Percentiles rank a stretch among this genome's conserved stretches.
Evolutionary conservation across 2,329 filamentous ascomycete species (phyloP).

Genomic region (Monosporascus sp.): DNA sequence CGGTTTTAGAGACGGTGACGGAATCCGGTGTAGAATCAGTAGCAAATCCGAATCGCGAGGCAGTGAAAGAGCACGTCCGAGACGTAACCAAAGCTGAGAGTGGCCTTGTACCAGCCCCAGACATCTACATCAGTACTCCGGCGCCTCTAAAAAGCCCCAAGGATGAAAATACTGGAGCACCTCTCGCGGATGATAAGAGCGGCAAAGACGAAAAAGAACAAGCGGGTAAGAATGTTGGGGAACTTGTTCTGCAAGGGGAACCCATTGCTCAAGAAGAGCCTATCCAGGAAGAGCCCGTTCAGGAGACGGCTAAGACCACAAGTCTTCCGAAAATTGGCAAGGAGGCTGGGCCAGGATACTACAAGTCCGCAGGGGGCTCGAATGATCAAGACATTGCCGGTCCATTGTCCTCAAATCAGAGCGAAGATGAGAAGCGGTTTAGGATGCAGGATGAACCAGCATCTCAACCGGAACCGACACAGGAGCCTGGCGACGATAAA

Average conservation of each 20-base stretch:
- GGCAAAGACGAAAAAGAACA: conserved; percentile 31
- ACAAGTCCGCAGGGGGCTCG: conserved; percentile 3
- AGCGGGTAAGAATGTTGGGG: conserved; percentile 9
- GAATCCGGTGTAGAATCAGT: no score
- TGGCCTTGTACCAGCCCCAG: neutral
- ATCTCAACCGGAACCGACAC: conserved; percentile 1
- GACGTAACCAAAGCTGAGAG: neutral
- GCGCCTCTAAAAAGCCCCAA: conserved; percentile 6
- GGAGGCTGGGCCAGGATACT: conserved; percentile 4
- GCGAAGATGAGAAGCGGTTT: conserved; percentile 26
- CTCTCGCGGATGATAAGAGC: conserved; percentile 21
- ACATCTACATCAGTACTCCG: conserved; percentile 2
- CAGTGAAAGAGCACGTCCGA: neutral
- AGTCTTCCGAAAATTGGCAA: conserved; percentile 4
- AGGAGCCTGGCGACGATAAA: neutral
- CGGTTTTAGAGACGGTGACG: neutral
- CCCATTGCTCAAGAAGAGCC: conserved; percentile 1
- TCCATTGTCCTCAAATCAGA: conserved; percentile 21
- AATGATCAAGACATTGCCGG: conserved; percentile 14
- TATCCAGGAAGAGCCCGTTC: conserved; percentile 3
- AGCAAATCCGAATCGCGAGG: no score
- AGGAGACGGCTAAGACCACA: conserved; percentile 1
- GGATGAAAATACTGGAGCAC: conserved; percentile 10
- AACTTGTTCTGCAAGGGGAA: neutral
- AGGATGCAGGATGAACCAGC: neutral